Evolutionary conservation across 2,329 filamentous ascomycete genomes (phyloP).

Genomic region (Pseudocercospora vitis): DNA sequence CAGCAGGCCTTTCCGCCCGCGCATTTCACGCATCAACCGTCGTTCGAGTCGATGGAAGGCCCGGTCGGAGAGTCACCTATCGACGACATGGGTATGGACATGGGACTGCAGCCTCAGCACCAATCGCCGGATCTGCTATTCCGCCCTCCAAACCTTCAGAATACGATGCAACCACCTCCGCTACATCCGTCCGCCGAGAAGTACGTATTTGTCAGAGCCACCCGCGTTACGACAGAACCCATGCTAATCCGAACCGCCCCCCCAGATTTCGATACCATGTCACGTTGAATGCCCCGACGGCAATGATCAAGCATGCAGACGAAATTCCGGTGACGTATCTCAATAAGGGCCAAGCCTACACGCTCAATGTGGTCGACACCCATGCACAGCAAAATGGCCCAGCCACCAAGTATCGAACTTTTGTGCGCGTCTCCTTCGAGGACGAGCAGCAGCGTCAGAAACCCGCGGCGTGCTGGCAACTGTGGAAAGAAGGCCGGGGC

Average conservation of each 20-base stretch:
- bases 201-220: slow-evolving; percentile 39
- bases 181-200: slow-evolving; percentile 48
- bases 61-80: slow-evolving; percentile 65
- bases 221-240: slow-evolving; percentile 21
- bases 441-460: slow-evolving; percentile 89
- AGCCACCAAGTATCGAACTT: slow-evolving; percentile 79
- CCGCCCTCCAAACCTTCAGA: slow-evolving; percentile 50
- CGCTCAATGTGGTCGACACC: slow-evolving; percentile 79
- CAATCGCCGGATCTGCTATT: slow-evolving; percentile 62
- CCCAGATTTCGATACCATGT: slow-evolving; percentile 82
- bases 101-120: slow-evolving; percentile 59
- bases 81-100: slow-evolving; percentile 55
- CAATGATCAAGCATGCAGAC: slow-evolving; percentile 86
- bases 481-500: slow-evolving; percentile 96
- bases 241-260: slow-evolving; percentile 3
- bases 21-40: slow-evolving; percentile 76
- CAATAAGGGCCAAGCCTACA: slow-evolving; percentile 96
- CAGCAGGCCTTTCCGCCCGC: slow-evolving; percentile 68
- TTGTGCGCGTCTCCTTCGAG: slow-evolving; percentile 93
- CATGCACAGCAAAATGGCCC: slow-evolving; percentile 54
- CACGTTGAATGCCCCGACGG: slow-evolving; percentile 88
- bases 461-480: slow-evolving; percentile 79
- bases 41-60: slow-evolving; percentile 72
- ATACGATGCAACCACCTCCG: slow-evolving; percentile 47
- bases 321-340: slow-evolving; percentile 97